Base-by-base conservation (phyloP, 2,329 filamentous ascomycete genomes). In the Fusarium lateritium region DNA sequence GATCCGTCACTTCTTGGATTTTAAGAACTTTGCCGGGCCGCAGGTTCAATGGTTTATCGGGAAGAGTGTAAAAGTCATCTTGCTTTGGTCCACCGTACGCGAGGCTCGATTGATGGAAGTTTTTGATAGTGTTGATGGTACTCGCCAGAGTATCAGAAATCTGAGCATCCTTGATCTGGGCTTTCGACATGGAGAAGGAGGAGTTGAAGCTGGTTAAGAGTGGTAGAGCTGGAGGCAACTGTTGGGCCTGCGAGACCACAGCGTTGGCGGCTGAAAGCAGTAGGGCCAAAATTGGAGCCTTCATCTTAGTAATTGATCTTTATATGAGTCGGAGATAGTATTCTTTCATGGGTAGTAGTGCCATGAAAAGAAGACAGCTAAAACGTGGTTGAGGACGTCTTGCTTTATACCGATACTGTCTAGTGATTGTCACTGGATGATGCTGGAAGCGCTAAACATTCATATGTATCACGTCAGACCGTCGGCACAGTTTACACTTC, bases 11-110 rank as follows among this genome's bases (percentile, higher is more conserved):
- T 21, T 58, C 33, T 15, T 73, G 61, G 3, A 67, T 47, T 11
- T 72, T 72, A 11, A 73, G 45, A 0, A 65, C 13, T 7, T 57
- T 46, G 0, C 70, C 70, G 10, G 70, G 51, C 10, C 49, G 8
- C 1, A 66, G 33, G 14, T 54, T 8, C 1, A 10, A 2, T 1
- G 11, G 6, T 8, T 38, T 14, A 10, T 19, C 5, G 17, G 39
- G 56, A 0, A 73, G 54, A 3, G 5, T 58, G 21, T 73, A 72
- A 24, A 73, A 73, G 22, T 62, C 56, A 39, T 73, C 71, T 10
- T 72, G 42, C 2, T 36, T 36, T 1, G 68, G 65, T 1, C 71
- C 71, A 1, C 71, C 71, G 4, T 62, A 63, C 2, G 68, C 67
- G 10, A 65, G 60, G 21, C 67, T 65, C 0, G 68, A 63, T 21